Evolutionary conservation across 106 monocot species (phyloP).

Genomic region (Iris macrosiphon): DNA sequence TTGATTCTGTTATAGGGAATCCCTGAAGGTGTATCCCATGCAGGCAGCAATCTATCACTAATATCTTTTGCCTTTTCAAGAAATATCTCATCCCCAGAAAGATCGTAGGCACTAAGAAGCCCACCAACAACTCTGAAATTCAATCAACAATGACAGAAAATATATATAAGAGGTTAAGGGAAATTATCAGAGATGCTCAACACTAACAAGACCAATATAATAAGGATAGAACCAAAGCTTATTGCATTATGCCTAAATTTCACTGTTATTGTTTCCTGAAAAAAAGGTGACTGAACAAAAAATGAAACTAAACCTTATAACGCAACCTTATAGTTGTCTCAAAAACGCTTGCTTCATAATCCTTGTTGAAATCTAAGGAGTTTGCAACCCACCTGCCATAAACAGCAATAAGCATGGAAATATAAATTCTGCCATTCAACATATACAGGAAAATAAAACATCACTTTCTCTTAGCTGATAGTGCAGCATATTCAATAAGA

Average conservation of each 20-base stretch:
- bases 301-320: conserved; percentile 50
- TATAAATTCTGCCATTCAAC: too few species aligned
- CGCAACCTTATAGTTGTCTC: conserved; percentile 99
- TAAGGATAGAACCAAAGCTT: too few species aligned
- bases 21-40: conserved; percentile 91
- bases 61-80: conserved; percentile 96
- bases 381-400: conserved; percentile 87
- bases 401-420: too few species aligned
- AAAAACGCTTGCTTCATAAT: conserved; percentile 93
- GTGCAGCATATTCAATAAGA: too few species aligned
- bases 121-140: conserved; percentile 90
- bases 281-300: conserved; percentile 6
- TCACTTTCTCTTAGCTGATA: too few species aligned
- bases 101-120: conserved; percentile 89
- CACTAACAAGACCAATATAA: too few species aligned
- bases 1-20: conserved; percentile 92
- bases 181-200: too few species aligned
- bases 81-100: conserved; percentile 86
- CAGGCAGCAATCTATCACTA: conserved; percentile 77
- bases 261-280: not conserved
- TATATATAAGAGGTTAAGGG: too few species aligned
- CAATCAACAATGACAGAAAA: not conserved
- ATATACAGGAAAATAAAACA: too few species aligned
- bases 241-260: too few species aligned
- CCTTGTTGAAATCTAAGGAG: conserved; percentile 88